Conservation (phyloP, 2,329 filamentous ascomycete genomes). For the Nemania sp. region DNA sequence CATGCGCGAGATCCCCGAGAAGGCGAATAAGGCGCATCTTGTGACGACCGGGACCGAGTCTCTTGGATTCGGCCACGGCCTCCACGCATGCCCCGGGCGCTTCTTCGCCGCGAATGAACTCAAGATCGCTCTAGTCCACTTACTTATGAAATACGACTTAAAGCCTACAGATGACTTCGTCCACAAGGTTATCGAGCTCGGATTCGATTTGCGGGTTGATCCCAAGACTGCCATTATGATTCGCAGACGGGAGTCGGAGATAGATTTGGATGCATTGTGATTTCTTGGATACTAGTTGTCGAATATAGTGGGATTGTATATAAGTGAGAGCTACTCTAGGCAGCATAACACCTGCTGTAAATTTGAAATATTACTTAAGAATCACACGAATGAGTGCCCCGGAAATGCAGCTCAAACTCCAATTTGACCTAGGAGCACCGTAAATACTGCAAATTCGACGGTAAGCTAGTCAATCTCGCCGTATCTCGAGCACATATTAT, state of each 20-base stretch:
- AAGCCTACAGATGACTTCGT: slow-evolving; percentile 32
- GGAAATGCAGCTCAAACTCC: too few species aligned
- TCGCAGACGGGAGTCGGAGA: slow-evolving; percentile 37
- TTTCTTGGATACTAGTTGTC: not conserved
- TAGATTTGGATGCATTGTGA: slow-evolving; percentile 38
- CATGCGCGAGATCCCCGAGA: slow-evolving; percentile 37
- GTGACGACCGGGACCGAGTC: slow-evolving; percentile 47
- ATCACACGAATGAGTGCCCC: too few species aligned
- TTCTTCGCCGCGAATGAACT: slow-evolving; percentile 53
- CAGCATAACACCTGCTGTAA: too few species aligned
- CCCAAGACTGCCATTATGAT: slow-evolving; percentile 37
- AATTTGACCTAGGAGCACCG: too few species aligned
- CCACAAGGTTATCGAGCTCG: slow-evolving; percentile 16
- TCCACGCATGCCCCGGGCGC: slow-evolving; percentile 48
- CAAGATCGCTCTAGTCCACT: slow-evolving; percentile 47
- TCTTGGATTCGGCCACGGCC: slow-evolving; percentile 54
- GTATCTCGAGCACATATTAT: too few species aligned
- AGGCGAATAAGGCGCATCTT: slow-evolving; percentile 45
- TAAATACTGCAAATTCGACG: too few species aligned
- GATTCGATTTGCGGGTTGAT: slow-evolving; percentile 31
- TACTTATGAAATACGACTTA: slow-evolving; percentile 45
- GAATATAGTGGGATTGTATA: not conserved
- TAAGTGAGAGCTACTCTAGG: too few species aligned
- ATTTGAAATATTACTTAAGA: too few species aligned
- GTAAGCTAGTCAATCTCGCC: too few species aligned